Conservation (phyloP, 257 asterid species). For the Solanum chmielewskii region DNA sequence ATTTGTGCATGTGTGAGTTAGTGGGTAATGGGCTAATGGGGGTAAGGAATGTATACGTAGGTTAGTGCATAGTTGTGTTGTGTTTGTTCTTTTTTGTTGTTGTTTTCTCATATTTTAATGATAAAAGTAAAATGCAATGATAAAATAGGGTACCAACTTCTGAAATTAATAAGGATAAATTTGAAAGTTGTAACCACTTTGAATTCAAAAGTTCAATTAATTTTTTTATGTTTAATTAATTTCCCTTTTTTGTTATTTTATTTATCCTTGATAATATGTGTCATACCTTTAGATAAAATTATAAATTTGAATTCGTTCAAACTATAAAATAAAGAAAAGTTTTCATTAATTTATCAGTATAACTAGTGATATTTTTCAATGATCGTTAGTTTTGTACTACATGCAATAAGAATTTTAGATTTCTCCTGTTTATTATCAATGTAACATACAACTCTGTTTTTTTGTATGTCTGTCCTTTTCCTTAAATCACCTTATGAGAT, state of each 20-base stretch:
- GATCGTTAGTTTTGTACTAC: not conserved
- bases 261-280: not conserved
- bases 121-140: not conserved
- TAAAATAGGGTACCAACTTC: not conserved
- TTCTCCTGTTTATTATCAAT: not conserved
- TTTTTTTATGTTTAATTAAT: not conserved
- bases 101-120: not conserved
- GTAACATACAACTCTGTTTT: not conserved
- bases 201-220: not conserved
- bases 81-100: not conserved
- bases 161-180: not conserved
- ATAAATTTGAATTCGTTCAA: not conserved
- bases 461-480: not conserved
- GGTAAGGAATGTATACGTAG: not conserved
- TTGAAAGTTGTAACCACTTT: not conserved
- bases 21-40: not conserved
- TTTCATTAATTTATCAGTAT: not conserved
- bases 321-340: not conserved
- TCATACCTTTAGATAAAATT: not conserved
- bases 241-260: not conserved
- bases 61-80: not conserved
- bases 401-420: not conserved
- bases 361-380: not conserved
- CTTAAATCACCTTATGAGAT: not conserved
- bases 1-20: not conserved